A percentile compares a stretch with the other conserved stretches of the same genome.
Conservation (phyloP, 352 stramenopile genomes). For the Pythium biforme region DNA sequence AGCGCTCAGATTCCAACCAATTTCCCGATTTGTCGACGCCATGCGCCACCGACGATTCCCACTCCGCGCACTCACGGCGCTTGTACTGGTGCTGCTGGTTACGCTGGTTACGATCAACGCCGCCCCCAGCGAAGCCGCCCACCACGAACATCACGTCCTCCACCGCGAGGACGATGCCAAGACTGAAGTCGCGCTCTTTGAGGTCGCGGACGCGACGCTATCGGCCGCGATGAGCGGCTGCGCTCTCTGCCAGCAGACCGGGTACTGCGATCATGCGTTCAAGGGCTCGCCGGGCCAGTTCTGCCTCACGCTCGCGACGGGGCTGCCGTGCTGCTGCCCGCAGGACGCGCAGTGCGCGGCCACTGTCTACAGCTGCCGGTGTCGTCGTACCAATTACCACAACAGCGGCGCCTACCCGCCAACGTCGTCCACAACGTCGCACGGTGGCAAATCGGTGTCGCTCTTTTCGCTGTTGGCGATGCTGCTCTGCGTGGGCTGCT, state of each 20-base stretch:
- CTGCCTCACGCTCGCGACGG: constrained; percentile 51
- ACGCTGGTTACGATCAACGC: no score
- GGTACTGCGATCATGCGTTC: constrained; percentile 63
- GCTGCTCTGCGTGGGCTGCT: constrained; percentile 54
- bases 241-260: constrained; percentile 55
- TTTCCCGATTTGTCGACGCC: no score
- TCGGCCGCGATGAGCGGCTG: constrained; percentile 56
- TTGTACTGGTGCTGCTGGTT: no score
- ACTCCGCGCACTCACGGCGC: no score
- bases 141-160: no score
- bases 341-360: constrained; percentile 50
- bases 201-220: constrained; percentile 37
- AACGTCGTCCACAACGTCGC: constrained; percentile 28
- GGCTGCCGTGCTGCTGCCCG: constrained; percentile 64
- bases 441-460: constrained; percentile 27
- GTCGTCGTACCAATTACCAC: constrained; percentile 22
- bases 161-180: background rate
- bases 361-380: constrained; percentile 63
- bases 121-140: no score
- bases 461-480: constrained; percentile 44
- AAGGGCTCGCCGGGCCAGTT: constrained; percentile 59
- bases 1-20: no score
- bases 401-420: no score
- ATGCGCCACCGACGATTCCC: no score
- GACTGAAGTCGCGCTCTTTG: constrained; percentile 23